These are phyloP conservation scores for Malassezia obtusa DNA, from an alignment of 1,284 basidiomycete genomes.

Conservation along the genomic window DNA sequence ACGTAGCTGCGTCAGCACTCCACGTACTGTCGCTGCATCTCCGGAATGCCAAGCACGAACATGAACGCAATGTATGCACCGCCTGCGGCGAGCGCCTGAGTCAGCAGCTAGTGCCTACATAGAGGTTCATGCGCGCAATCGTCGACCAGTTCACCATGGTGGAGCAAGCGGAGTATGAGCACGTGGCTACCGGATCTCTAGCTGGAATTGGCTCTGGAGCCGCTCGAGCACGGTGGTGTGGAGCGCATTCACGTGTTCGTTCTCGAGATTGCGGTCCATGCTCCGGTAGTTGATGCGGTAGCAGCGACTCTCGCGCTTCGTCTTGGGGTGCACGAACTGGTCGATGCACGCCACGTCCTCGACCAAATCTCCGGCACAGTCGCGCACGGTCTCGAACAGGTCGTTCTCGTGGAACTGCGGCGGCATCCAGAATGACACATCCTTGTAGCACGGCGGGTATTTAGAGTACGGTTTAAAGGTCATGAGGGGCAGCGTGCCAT, in stretches of 20 bases:
- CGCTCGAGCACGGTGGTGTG: slow-evolving; percentile 54
- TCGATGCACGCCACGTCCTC: slow-evolving; percentile 88
- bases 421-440: slow-evolving; percentile 56
- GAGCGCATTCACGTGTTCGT: slow-evolving; percentile 75
- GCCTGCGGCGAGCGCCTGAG: not conserved
- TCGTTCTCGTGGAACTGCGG: slow-evolving; percentile 77
- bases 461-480: slow-evolving; percentile 46
- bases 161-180: not conserved
- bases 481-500: slow-evolving; percentile 56
- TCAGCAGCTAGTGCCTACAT: not conserved
- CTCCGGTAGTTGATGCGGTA: slow-evolving; percentile 90
- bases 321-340: slow-evolving; percentile 82
- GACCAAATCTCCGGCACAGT: slow-evolving; percentile 78
- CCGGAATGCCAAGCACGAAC: not conserved
- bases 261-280: slow-evolving; percentile 89
- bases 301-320: slow-evolving; percentile 66
- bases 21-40: slow-evolving; percentile 10
- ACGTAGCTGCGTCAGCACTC: slow-evolving; percentile 49
- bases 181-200: slow-evolving; percentile 28
- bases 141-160: slow-evolving; percentile 11
- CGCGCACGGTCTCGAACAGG: slow-evolving; percentile 86
- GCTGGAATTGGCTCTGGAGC: slow-evolving; percentile 49
- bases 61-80: slow-evolving; percentile 5
- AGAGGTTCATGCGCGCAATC: slow-evolving; percentile 7
- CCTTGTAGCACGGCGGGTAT: slow-evolving; percentile 46